phyloP scores from a whole-genome alignment of 169 alveolate species.

The Condylostoma magnum region DNA sequence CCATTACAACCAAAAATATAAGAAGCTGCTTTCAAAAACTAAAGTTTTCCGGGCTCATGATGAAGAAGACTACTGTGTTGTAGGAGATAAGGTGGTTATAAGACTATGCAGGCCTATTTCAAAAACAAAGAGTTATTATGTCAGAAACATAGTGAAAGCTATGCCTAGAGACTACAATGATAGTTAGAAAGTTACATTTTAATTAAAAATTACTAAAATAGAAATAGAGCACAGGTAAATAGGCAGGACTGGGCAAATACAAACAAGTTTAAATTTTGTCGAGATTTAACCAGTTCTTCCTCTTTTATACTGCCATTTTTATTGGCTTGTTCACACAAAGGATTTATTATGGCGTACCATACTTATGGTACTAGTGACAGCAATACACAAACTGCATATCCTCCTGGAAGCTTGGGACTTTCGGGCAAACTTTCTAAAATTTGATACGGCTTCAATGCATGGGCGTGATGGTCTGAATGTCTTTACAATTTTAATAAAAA shows the following conservation, averaged over 20 bases:
- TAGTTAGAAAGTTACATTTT: too few species aligned
- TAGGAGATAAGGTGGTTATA: slow-evolving; percentile 47
- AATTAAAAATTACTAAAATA: too few species aligned
- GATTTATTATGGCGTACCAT: slow-evolving; percentile 50
- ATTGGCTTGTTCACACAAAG: slow-evolving; percentile 14
- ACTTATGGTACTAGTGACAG: slow-evolving; percentile 44
- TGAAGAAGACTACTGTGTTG: slow-evolving; percentile 38
- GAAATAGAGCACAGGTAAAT: too few species aligned
- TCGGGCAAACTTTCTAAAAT: slow-evolving; percentile 41
- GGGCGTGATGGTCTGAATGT: slow-evolving; percentile 79
- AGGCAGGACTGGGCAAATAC: too few species aligned
- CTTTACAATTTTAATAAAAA: slow-evolving; percentile 55
- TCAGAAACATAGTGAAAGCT: slow-evolving; percentile 36
- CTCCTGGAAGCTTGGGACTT: slow-evolving; percentile 62
- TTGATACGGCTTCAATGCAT: slow-evolving; percentile 61
- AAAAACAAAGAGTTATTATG: slow-evolving; percentile 30
- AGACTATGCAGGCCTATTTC: slow-evolving; percentile 27
- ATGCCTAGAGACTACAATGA: slow-evolving; percentile 23
- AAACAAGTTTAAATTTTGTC: too few species aligned
- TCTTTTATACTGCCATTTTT: too few species aligned
- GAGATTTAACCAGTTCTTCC: too few species aligned
- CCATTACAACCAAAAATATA: slow-evolving; percentile 28
- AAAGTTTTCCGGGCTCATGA: slow-evolving; percentile 36
- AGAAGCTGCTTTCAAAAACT: slow-evolving; percentile 2
- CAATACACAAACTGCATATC: slow-evolving; percentile 46